These are phyloP conservation scores for Jaapia argillacea DNA, from an alignment of 768 basidiomycete species.

Conservation along the genomic window DNA sequence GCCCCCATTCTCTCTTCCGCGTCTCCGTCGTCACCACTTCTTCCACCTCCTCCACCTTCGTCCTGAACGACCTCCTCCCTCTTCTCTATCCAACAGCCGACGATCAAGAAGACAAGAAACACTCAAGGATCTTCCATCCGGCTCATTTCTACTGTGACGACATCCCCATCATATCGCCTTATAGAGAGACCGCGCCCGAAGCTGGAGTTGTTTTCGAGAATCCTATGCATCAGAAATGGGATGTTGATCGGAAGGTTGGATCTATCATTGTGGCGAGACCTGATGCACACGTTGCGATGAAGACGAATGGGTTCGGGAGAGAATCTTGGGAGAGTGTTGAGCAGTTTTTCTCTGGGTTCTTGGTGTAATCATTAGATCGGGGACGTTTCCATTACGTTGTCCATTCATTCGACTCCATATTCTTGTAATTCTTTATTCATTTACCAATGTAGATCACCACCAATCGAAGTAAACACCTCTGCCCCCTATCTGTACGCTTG, in stretches of 20 bases:
- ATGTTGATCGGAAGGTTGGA: constrained; percentile 2
- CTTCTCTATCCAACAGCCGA: background rate
- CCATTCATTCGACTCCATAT: background rate
- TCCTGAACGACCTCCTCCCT: constrained; percentile 1
- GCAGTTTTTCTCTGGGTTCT: constrained; percentile 4
- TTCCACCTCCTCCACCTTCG: background rate
- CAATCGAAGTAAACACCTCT: too few species aligned
- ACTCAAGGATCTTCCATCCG: constrained; percentile 3
- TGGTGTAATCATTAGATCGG: background rate
- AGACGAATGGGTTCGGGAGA: constrained; percentile 1
- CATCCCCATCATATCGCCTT: constrained; percentile 4
- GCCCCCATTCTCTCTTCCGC: constrained; percentile 5
- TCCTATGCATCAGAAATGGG: constrained; percentile 5
- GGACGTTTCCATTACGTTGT: background rate
- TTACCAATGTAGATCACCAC: too few species aligned
- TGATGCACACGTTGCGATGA: constrained; percentile 3
- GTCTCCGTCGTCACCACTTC: constrained; percentile 3
- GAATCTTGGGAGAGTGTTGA: constrained; percentile 2
- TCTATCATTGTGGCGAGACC: constrained; percentile 5
- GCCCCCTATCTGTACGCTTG: too few species aligned
- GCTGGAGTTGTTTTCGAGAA: constrained; percentile 4
- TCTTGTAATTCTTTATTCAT: too few species aligned
- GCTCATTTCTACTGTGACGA: constrained; percentile 6
- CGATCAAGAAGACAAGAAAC: background rate
- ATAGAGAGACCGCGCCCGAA: constrained; percentile 3